Evolutionary conservation across 257 asterid species (phyloP).

Genomic region (Agastache rugosa): DNA sequence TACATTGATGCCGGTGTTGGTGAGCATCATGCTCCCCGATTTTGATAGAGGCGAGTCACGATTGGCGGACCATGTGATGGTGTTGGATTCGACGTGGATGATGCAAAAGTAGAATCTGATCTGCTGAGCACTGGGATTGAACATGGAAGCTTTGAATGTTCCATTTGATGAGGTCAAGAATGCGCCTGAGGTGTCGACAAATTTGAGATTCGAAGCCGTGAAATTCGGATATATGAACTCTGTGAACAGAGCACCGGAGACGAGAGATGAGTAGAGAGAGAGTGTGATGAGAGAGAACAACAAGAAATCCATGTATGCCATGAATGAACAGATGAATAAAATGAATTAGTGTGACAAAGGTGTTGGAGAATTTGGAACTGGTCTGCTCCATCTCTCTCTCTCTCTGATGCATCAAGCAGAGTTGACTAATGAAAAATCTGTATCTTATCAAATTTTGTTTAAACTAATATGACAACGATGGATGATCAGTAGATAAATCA

Average conservation of each 20-base stretch:
- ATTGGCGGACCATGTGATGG: constrained; percentile 75
- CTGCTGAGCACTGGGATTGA: constrained; percentile 49
- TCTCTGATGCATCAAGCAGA: constrained; percentile 3
- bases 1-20: constrained; percentile 49
- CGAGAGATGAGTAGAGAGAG: constrained; percentile 28
- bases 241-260: constrained; percentile 36
- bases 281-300: constrained; percentile 40
- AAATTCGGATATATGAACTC: constrained; percentile 65
- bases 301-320: constrained; percentile 46
- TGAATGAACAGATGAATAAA: constrained; percentile 31
- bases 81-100: constrained; percentile 59
- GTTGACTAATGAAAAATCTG: constrained; percentile 36
- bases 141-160: constrained; percentile 61
- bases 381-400: constrained; percentile 11
- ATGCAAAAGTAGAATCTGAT: constrained; percentile 58
- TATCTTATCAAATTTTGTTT: constrained; percentile 2
- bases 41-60: constrained; percentile 56
- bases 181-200: constrained; percentile 47
- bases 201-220: constrained; percentile 49
- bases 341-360: constrained; percentile 23
- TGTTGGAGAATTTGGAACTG: constrained; percentile 29
- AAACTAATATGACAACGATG: constrained; percentile 39
- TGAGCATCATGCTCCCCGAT: constrained; percentile 49
- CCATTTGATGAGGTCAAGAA: constrained; percentile 65
- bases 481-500: constrained; percentile 31